Evolutionary conservation across 108 stramenopile species (phyloP), one percentile per base, ranked within the genome.

Genomic region (Mediolabrus comicus): DNA sequence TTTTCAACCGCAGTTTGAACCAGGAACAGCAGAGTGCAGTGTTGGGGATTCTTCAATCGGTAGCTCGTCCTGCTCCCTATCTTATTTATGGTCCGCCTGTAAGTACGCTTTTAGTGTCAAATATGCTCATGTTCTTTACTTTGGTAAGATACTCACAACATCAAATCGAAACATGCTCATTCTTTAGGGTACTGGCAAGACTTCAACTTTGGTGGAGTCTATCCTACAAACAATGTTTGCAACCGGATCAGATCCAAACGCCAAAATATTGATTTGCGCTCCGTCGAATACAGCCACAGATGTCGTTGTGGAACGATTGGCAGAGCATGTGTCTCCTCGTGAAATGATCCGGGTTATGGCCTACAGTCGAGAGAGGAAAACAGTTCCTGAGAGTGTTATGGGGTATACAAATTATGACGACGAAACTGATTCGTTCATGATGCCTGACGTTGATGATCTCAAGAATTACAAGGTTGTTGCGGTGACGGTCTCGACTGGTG

Each of bases 1-100:
- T 57, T 59, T 69, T 70, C 25, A 86, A 86, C 65, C 66, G 62
- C 16, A 22, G 28, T 28, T 59, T 89, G 41, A 85, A 89, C 46
- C 8, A 68, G 9, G 83, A 89, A 32, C 87, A 86, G 61, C 54
- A 83, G 56, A 24, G 38, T n/a, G 85, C 83, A 28, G 81, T 89
- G 0, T 19, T 67, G 11, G 58, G 59, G 0, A 77, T 82, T 31
- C 56, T 82, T 24, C 52, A 58, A 32, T 70, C 74, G 1, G 53
- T 39, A 11, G 52, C 46, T 58, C 69, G 81, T 29, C 81, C 85
- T 31, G 41, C 79, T 19, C 89, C 89, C 10, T 86, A 86, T 51
- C 43, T 87, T 9, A 79, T 90, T 30, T 90, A 73, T 70, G 85
- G 87, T 5, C 87, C 90, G 14, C 90, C 87, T 38, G 87, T 62